phyloP scores from a whole-genome alignment of 2,329 filamentous ascomycete species.

The Plectosphaerella plurivora region DNA sequence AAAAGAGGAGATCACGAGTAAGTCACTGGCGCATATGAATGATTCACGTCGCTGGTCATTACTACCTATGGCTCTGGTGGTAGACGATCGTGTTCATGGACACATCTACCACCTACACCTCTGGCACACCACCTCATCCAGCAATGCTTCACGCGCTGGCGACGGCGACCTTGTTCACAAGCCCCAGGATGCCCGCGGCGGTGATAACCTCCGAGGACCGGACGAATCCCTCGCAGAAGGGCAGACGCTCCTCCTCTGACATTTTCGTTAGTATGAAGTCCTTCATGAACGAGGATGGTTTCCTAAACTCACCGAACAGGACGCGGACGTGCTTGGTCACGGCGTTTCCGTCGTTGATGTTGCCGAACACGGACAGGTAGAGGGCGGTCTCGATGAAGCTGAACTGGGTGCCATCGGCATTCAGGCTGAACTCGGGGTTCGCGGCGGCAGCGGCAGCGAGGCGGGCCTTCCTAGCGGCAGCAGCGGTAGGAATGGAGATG shows the following conservation, averaged over 20 bases:
- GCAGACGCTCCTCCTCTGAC: slow-evolving; percentile 10
- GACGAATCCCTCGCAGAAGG: slow-evolving; percentile 8
- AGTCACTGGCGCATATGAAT: too few relatives aligned
- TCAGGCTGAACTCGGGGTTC: slow-evolving; percentile 18
- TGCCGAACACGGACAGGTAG: slow-evolving; percentile 16
- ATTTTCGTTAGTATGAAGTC: background rate
- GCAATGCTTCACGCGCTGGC: background rate
- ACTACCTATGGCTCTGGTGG: too few relatives aligned
- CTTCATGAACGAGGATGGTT: background rate
- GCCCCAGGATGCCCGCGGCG: slow-evolving; percentile 6
- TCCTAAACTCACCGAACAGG: slow-evolving; percentile 10
- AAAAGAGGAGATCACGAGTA: too few relatives aligned
- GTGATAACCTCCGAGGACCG: slow-evolving; percentile 7
- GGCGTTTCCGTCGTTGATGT: slow-evolving; percentile 12
- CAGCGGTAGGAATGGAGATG: slow-evolving; percentile 22
- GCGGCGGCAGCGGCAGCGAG: slow-evolving; percentile 15
- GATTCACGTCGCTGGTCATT: too few relatives aligned
- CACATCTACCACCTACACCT: too few relatives aligned
- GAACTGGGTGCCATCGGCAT: slow-evolving; percentile 9
- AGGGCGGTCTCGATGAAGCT: slow-evolving; percentile 16
- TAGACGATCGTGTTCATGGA: too few relatives aligned
- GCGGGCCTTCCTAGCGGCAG: slow-evolving; percentile 18
- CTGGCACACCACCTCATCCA: too few relatives aligned
- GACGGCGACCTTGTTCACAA: slow-evolving; percentile 6
- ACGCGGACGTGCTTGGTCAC: slow-evolving; percentile 12